Evolutionary conservation across 2,329 filamentous ascomycete genomes (phyloP).

Genomic region (Nigrospora oryzae): DNA sequence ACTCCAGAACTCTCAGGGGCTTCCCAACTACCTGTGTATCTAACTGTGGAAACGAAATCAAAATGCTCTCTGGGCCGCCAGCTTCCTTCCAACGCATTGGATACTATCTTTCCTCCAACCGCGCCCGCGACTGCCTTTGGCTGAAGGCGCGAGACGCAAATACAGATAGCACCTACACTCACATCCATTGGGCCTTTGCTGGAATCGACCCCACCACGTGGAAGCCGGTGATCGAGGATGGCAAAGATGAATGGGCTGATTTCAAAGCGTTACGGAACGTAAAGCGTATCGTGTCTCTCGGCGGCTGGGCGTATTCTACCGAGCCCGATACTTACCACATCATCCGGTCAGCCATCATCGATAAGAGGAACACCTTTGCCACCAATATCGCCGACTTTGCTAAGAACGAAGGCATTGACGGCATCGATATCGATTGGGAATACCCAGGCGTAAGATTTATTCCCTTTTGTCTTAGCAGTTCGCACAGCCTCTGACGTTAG

Average conservation of each 20-base stretch:
- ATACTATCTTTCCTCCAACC: slow-evolving; percentile 22
- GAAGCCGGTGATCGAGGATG: slow-evolving; percentile 10
- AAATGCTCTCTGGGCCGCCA: slow-evolving; percentile 1
- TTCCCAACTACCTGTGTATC: slow-evolving; percentile 5
- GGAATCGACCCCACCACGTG: slow-evolving; percentile 5
- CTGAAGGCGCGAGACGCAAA: slow-evolving; percentile 11
- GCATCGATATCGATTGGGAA: slow-evolving; percentile 22
- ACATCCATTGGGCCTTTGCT: slow-evolving; percentile 23
- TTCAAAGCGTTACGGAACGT: slow-evolving; percentile 12
- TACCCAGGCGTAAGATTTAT: too few species aligned
- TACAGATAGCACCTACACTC: slow-evolving; percentile 8
- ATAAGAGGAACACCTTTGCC: slow-evolving; percentile 20
- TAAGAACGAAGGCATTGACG: slow-evolving; percentile 17
- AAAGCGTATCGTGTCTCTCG: slow-evolving; percentile 27
- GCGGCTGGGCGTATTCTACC: slow-evolving; percentile 30
- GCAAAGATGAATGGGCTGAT: slow-evolving; percentile 12
- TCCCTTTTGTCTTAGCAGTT: too few species aligned
- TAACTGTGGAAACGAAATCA: slow-evolving; percentile 12
- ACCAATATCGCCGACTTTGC: slow-evolving; percentile 21
- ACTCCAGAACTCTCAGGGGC: too few species aligned
- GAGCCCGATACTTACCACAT: slow-evolving; percentile 19
- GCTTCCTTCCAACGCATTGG: slow-evolving; percentile 3
- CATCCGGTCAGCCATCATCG: slow-evolving; percentile 20
- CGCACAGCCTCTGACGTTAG: too few species aligned
- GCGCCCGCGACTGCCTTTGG: slow-evolving; percentile 15